phyloP scores from a whole-genome alignment of 192 early-diverging fungal species.

The Backusella australiensis region DNA sequence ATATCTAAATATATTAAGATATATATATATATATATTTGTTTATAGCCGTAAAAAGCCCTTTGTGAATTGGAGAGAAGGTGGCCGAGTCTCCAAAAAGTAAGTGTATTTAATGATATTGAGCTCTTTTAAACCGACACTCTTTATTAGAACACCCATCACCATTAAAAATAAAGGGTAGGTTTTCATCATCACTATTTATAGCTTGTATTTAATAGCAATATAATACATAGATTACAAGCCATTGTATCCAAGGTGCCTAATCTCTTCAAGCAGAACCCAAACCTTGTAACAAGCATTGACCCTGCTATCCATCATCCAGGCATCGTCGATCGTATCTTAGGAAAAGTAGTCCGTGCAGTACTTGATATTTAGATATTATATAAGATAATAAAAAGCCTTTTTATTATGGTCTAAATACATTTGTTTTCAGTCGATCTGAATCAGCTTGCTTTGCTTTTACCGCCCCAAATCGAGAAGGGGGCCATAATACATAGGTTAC shows the following conservation, averaged over 20 bases:
- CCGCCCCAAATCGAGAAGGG: constrained; percentile 57
- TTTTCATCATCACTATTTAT: neutral
- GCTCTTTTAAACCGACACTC: neutral
- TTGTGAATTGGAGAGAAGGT: constrained; percentile 1
- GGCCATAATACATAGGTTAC: constrained; percentile 69
- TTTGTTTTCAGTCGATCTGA: constrained; percentile 12
- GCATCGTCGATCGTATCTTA: neutral
- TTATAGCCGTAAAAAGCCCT: neutral
- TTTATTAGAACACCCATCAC: neutral
- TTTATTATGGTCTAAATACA: constrained; percentile 1
- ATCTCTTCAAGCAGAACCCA: neutral
- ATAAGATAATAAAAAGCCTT: neutral
- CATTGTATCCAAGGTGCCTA: neutral
- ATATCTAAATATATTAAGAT: no score
- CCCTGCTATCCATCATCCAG: neutral
- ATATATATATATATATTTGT: neutral
- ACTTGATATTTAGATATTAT: neutral
- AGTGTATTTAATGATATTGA: no score
- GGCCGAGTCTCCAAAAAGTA: neutral
- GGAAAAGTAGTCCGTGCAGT: neutral
- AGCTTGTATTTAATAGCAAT: neutral
- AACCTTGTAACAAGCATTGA: neutral
- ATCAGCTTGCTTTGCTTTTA: constrained; percentile 18
- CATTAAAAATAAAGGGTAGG: neutral
- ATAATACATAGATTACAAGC: neutral